Base-by-base conservation (phyloP, 1,284 basidiomycete genomes). In the Kwoniella shivajii region DNA sequence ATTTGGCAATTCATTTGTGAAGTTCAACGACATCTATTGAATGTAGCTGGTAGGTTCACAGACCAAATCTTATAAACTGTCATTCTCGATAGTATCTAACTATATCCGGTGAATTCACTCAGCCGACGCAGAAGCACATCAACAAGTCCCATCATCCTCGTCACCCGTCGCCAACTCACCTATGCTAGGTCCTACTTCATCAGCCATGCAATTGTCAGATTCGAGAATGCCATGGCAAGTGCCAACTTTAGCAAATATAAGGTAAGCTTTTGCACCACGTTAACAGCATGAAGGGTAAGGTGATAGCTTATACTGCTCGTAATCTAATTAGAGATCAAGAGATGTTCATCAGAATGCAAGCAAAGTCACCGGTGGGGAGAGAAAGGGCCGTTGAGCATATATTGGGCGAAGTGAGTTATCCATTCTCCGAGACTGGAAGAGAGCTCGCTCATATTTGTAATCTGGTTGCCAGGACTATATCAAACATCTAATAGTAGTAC, bases 1-100 rank as follows among this genome's bases (percentile, higher is more conserved):
- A 90, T 99, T 46, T 99, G 95, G 95, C 89, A 89, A 68, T 99
- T 99, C 76, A 92, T 99, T 68, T 82, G 85, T 62, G 92, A 97
- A 68, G 92, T 97, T n/a, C 93, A 96, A 73, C 85, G 63, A 24
- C 76, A 79, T 65, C 66, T 74, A 31, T 63, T 65, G 48, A 71
- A 63, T 44, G 53, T 71, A 47, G 63, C 69, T 16, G 56, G 72
- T 74, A 26, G 48, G 70, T 53, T 34, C 14, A 11, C 29, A 16
- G n/a, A 31, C 22, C 30, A 6, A 9, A 22, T n/a, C 22, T 24
- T 13, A 22, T 18, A 39, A n/a, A n/a, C n/a, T n/a, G n/a, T n/a
- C n/a, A n/a, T n/a, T n/a, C n/a, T n/a, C n/a, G 13, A 10, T 43
- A 10, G 39, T 24, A 22, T 18, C 30, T n/a, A 22, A 3, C 7